Evolutionary conservation across 495 filamentous ascomycete genomes (phyloP), one percentile per base, ranked within the genome.

Genomic region (Penicillium cataractarum): DNA sequence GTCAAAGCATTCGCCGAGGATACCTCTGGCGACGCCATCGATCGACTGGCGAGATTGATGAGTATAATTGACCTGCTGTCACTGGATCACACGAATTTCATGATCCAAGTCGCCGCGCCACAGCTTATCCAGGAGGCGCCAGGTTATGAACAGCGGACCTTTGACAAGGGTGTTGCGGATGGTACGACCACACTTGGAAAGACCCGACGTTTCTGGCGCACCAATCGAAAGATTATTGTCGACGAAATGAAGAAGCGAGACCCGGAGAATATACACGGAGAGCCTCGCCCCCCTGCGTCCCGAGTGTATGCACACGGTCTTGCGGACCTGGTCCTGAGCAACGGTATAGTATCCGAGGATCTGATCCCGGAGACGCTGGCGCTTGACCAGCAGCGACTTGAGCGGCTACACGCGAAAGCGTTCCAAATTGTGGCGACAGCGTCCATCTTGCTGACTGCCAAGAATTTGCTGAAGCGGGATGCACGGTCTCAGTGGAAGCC

Each of bases 11-110:
- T 98, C 22, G 79, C 89, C 3, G 87, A 92, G 22, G 87, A 92
- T 67, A 88, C 79, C 24, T 86, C 89, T 5, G 90, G 89, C 1
- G 90, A 92, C 73, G 87, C 93, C 49, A 93, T 97, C 21, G 88
- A 91, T 65, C 90, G 93, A 51, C 80, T 97, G 5, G 89, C 92
- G 57, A 87, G 90, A 32, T 79, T 98, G 29, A 89, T 96, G 69
- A 86, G 88, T 56, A 89, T 96, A 39, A 92, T 97, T 55, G 92
- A 99, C 69, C 83, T 93, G 54, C 86, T 99, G 65, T 89, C 92
- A n/a, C 85, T 97, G 57, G 95, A 99, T 71, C 93, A 97, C 68
- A 91, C 93, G 8, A 99, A 99, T 72, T 98, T 95, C 68, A 85
- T 97, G 75, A 83, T 99, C 12, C 89, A 89, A 68, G 79, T 90